Evolutionary conservation across 1,139 yeast genomes (phyloP), one percentile per base, ranked within the genome.

Genomic region (Hansenula sp.): DNA sequence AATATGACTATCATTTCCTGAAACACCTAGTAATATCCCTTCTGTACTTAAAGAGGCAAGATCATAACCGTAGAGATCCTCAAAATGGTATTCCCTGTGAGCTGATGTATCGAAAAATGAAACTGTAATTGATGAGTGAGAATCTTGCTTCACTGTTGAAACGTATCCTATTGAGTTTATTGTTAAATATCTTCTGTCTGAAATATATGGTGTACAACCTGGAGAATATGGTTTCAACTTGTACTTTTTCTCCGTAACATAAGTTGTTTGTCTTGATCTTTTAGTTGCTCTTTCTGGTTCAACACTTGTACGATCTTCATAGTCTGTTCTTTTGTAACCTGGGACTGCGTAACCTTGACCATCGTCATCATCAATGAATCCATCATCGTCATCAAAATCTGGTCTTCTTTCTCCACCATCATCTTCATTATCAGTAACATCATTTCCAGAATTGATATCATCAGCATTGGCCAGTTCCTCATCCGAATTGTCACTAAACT

Each of bases 51-150:
- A 68, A 1, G 88, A 77, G 25, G 96, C 94, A 40, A 87, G 65
- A 58, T 88, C 96, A 59, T 71, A 87, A 16, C 77, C 72, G 44
- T 72, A 70, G 37, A 76, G 62, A 60, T 92, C 98, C 36, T 82
- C 82, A 63, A 92, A 90, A 62, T 88, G 94, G 53, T 87, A 88
- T 52, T 88, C 96, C 42, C 82, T 77, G 57, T 82, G 84, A n/a
- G 75, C 59, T 0, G 89, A 79, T 38, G 85, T 69, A 57, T 92
- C 97, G 55, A 88, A 89, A 56, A 92, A 92, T 13, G 90, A 78
- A 2, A 90, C 89, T 0, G 96, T 88, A 16, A 90, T 71, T 37
- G 90, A 79, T 49, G 81, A 77, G 50, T 82, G 75, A 0, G 54
- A 59, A 28, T 66, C 77, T 47, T 77, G 86, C 46, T 74, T 73